Base-by-base conservation (phyloP, 306 rosid genomes). In the Myrica gale region DNA sequence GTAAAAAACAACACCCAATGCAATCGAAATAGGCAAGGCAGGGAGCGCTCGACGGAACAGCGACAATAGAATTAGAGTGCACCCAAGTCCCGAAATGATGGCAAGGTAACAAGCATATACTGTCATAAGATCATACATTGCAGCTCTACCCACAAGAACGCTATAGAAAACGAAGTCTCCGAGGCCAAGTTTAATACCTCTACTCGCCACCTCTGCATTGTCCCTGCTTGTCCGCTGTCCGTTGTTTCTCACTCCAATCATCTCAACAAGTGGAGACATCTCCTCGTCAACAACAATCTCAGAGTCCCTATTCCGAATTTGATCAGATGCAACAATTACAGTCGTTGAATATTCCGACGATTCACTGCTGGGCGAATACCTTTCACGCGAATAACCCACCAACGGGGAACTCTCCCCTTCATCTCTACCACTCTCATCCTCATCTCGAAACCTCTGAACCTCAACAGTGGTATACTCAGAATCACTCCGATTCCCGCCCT, bases 91-190 rank as follows among this genome's bases (percentile, higher is more conserved):
- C 1, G 95, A 94, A 76, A 94, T 85, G 80, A 94, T 94, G 42
- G 97, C 98, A 76, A 94, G 96, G 84, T 94, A 94, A 85, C 97
- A 94, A 74, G 97, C 98, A 78, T 94, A 91, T 7, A 91, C 97
- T 2, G 97, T 94, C 98, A 92, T 94, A 20, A 94, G 96, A 80
- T 94, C 98, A 87, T 90, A 90, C 97, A 91, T 94, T 58, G 98
- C 96, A 81, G 98, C 97, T 82, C 98, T 90, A 52, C 96, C 95
- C 50, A 94, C 98, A 62, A 92, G 97, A 46, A 94, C 98, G 84
- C 96, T 90, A 82, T 94, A 94, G 93, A 94, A 94, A 67, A 92
- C 92, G 65, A 94, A 90, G 78, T 94, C 95, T 70, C 98, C 97
- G 73, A 94, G 95, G 9, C 98, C 97, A 75, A 94, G 98, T 80